Evolutionary conservation across 345 rosid genomes (phyloP), one percentile per base, ranked within the genome.

Genomic region (Arabidopsis suecica): DNA sequence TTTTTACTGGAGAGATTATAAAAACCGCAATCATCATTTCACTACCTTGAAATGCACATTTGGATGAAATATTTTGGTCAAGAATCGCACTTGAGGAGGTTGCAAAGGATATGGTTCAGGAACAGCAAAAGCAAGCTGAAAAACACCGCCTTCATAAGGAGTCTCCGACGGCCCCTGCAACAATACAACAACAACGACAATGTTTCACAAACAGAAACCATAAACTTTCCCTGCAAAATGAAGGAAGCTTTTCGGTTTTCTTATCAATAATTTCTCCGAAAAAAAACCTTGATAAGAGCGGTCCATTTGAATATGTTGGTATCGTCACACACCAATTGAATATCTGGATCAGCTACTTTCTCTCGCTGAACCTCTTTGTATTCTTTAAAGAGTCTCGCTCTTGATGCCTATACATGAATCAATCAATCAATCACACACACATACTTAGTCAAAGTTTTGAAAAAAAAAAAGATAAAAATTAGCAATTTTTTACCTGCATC

Each of bases 81-180:
- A 81, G 84, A 93, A 96, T 49, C 97, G 89, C 20, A 95, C 99
- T 93, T 93, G 99, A 54, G 99, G 99, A 73, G 99, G 99, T 69
- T 96, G 98, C 72, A 96, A 58, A 68, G 98, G 99, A 78, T 96
- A 96, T 47, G 87, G 97, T 75, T 93, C 99, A 18, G 99, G 99
- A 71, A 93, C 96, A 71, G 98, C 83, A 75, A 93, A 89, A 8
- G 92, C 94, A 62, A 93, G 98, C 83, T 96, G 97, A 85, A 96
- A 96, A 13, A 93, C 89, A 47, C 99, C 97, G 13, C 98, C 98
- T 76, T 96, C 99, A 61, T 79, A 96, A 47, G 99, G 99, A 56
- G 99, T 96, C 86, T 96, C 99, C 0, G 97, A 89, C 28, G 99
- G 97, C 44, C 99, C 97, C 97, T 95, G 66, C 2, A 33, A 61